phyloP scores from a whole-genome alignment of 208 protist species.

The Trypanosoma avium region DNA sequence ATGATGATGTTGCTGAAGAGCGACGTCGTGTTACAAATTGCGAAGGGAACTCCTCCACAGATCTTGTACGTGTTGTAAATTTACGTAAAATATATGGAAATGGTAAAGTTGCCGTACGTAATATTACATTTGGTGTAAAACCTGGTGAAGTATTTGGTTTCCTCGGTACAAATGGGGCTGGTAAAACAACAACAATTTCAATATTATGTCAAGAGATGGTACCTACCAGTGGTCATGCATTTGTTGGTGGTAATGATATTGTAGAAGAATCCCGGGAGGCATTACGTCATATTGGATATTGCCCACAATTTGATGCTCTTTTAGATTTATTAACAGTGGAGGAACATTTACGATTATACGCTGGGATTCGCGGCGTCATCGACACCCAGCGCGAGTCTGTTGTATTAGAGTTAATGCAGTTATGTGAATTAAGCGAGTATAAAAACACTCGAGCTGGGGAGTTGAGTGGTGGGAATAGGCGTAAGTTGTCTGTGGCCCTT shows the following conservation, averaged over 20 bases:
- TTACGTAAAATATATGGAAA: conserved; percentile 69
- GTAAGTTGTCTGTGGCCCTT: conserved; percentile 81
- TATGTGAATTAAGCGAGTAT: conserved; percentile 49
- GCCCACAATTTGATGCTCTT: conserved; percentile 95
- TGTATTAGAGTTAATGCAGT: conserved; percentile 33
- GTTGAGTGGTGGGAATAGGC: conserved; percentile 81
- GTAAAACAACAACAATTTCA: conserved; percentile 85
- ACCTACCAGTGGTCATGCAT: conserved; percentile 51
- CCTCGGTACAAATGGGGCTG: conserved; percentile 87
- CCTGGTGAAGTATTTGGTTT: conserved; percentile 84
- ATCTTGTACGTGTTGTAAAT: conserved; percentile 54
- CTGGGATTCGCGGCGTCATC: conserved; percentile 62
- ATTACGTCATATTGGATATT: conserved; percentile 90
- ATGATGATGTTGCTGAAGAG: conserved; percentile 23
- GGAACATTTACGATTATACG: conserved; percentile 93
- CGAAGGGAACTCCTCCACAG: too few relatives aligned
- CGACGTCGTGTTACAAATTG: conserved; percentile 1
- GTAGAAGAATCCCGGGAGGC: conserved; percentile 41
- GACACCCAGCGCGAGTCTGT: conserved; percentile 15
- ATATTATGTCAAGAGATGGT: conserved; percentile 77
- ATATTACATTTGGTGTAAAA: conserved; percentile 67
- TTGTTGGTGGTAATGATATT: conserved; percentile 56
- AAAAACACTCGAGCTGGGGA: conserved; percentile 29
- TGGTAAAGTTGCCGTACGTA: conserved; percentile 65
- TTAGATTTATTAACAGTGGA: conserved; percentile 90